Percentiles rank a stretch among this genome's conserved stretches.
These are phyloP conservation scores for Pulveroboletus frians DNA, from an alignment of 768 basidiomycete genomes.

Conservation along the genomic window DNA sequence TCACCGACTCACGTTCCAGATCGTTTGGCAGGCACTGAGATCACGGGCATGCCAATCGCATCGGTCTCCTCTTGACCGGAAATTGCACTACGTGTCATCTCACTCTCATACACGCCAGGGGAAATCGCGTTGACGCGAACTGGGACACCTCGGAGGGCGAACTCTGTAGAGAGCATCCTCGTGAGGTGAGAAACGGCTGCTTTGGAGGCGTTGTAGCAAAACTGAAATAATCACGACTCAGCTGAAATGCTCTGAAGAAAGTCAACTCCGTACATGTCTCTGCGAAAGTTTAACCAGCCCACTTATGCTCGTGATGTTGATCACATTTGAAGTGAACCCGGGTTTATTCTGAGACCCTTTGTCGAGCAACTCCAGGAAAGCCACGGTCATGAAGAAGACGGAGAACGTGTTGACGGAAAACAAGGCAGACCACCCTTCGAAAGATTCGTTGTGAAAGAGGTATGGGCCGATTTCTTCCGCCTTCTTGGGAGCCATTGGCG, in stretches of 20 bases:
- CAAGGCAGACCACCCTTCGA: slow-evolving; percentile 57
- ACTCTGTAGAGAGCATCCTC: slow-evolving; percentile 69
- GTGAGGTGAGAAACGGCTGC: slow-evolving; percentile 76
- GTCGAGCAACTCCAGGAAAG: slow-evolving; percentile 70
- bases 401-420: slow-evolving; percentile 69
- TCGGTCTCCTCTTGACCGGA: slow-evolving; percentile 43
- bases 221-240: slow-evolving; percentile 38
- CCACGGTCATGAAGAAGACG: slow-evolving; percentile 71
- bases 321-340: slow-evolving; percentile 58
- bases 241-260: not conserved
- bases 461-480: slow-evolving; percentile 63
- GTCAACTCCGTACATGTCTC: slow-evolving; percentile 56
- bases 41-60: slow-evolving; percentile 52
- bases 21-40: slow-evolving; percentile 56
- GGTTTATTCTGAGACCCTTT: slow-evolving; percentile 59
- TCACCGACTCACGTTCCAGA: slow-evolving; percentile 59
- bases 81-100: slow-evolving; percentile 62
- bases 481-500: slow-evolving; percentile 54
- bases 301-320: slow-evolving; percentile 77
- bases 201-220: slow-evolving; percentile 78
- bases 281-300: slow-evolving; percentile 67
- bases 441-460: slow-evolving; percentile 63
- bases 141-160: slow-evolving; percentile 60
- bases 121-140: slow-evolving; percentile 73
- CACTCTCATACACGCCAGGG: slow-evolving; percentile 71